A percentile compares a stretch with the other conserved stretches of the same genome.
Conservation (phyloP, 2,329 filamentous ascomycete species). For the Aspergillus candidus region DNA sequence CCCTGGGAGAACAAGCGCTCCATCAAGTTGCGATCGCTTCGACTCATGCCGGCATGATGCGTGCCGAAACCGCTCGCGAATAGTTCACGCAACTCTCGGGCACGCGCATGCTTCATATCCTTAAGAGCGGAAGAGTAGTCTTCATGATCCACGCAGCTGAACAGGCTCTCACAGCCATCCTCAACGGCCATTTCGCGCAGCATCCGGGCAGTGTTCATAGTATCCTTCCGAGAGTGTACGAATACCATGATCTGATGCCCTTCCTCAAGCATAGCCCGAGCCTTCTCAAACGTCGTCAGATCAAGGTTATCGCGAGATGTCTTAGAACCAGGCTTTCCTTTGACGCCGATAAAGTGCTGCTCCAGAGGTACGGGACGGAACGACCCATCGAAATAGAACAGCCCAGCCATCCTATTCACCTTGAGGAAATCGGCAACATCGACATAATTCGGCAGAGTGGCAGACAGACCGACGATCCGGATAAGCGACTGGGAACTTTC, state of each 20-base stretch:
- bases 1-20: slow-evolving; percentile 86
- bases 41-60: slow-evolving; percentile 94
- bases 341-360: slow-evolving; percentile 95
- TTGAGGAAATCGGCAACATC: slow-evolving; percentile 96
- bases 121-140: slow-evolving; percentile 71
- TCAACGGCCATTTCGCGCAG: slow-evolving; percentile 82
- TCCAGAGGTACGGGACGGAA: slow-evolving; percentile 94
- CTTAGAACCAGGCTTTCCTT: slow-evolving; percentile 74
- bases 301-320: slow-evolving; percentile 86
- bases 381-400: slow-evolving; percentile 96
- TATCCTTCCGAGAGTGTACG: slow-evolving; percentile 94
- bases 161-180: slow-evolving; percentile 69
- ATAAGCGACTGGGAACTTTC: slow-evolving; percentile 98
- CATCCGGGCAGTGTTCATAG: slow-evolving; percentile 77
- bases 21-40: slow-evolving; percentile 91
- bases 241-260: slow-evolving; percentile 99
- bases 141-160: slow-evolving; percentile 74
- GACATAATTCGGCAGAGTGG: slow-evolving; percentile 91
- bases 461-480: slow-evolving; percentile 89
- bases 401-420: slow-evolving; percentile 83
- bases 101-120: slow-evolving; percentile 80
- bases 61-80: slow-evolving; percentile 87
- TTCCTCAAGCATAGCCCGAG: slow-evolving; percentile 80
- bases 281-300: slow-evolving; percentile 82
- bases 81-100: slow-evolving; percentile 80